Conservation (phyloP, 2,329 filamentous ascomycete species). For the Pleoardoris graminearum region DNA sequence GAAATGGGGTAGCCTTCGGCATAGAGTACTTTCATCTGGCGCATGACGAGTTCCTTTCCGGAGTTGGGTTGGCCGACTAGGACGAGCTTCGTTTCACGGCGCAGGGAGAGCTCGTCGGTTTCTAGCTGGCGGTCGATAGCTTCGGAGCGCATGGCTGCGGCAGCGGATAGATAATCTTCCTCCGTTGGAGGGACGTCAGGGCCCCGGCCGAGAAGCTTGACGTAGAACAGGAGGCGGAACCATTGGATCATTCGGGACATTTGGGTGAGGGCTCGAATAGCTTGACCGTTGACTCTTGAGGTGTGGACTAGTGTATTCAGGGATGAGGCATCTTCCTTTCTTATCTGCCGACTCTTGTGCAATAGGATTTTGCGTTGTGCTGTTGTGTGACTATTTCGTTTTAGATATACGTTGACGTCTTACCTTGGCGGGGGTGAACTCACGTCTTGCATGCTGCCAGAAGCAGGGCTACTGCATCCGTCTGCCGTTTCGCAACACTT, state of each 20-base stretch:
- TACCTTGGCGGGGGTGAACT: neutral
- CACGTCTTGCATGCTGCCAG: conserved; percentile 40
- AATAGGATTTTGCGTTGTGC: conserved; percentile 44
- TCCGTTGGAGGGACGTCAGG: conserved; percentile 27
- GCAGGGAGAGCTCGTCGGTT: conserved; percentile 37
- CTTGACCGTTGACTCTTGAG: conserved; percentile 34
- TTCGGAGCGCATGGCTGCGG: conserved; percentile 39
- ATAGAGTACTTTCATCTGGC: conserved; percentile 42
- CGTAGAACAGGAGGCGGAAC: conserved; percentile 33
- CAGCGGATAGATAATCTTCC: conserved; percentile 37
- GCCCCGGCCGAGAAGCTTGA: conserved; percentile 28
- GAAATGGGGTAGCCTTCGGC: conserved; percentile 37
- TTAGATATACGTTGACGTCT: neutral
- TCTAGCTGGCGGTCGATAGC: conserved; percentile 42
- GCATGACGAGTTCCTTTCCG: conserved; percentile 43
- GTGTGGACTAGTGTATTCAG: conserved; percentile 35
- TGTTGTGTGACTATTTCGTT: conserved; percentile 35
- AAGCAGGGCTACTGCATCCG: conserved; percentile 35
- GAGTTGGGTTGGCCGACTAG: conserved; percentile 34
- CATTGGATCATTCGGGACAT: conserved; percentile 41
- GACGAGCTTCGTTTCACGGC: conserved; percentile 41
- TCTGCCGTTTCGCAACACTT: conserved; percentile 38
- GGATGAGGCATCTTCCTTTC: conserved; percentile 35
- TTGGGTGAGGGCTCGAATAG: conserved; percentile 33
- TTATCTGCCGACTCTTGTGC: conserved; percentile 42